Evolutionary conservation across 83 land plant species (phyloP).

Genomic region (Diphasiastrum complanatum): DNA sequence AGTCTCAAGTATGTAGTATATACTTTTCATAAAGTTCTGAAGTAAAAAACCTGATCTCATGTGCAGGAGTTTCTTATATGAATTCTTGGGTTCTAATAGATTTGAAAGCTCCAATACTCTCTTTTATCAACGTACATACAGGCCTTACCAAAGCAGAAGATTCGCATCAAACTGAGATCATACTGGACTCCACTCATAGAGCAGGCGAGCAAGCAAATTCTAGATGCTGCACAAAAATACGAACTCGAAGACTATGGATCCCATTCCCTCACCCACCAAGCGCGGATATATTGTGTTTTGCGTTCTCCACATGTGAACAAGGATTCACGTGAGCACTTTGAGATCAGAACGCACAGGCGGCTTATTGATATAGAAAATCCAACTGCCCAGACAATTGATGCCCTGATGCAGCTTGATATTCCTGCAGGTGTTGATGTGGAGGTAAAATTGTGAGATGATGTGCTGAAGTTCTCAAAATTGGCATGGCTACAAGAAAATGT

Average conservation of each 20-base stretch:
- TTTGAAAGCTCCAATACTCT: no score
- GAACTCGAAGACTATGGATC: constrained; percentile 82
- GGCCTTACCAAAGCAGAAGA: constrained; percentile 83
- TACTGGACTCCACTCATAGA: constrained; percentile 81
- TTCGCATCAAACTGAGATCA: constrained; percentile 81
- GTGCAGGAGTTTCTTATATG: no score
- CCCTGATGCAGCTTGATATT: constrained; percentile 85
- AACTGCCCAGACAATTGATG: constrained; percentile 83
- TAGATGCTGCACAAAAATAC: constrained; percentile 87
- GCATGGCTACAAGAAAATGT: no score
- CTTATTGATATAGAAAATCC: constrained; percentile 85
- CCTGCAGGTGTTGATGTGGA: constrained; percentile 96
- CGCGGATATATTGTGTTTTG: constrained; percentile 78
- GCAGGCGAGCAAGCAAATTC: constrained; percentile 78
- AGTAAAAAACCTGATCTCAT: no score
- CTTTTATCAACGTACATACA: no score
- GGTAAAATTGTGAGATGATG: constrained; percentile 78
- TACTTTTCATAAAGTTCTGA: no score
- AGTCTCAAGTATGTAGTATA: no score
- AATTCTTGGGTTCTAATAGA: no score
- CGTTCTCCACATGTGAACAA: constrained; percentile 88
- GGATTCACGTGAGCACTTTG: constrained; percentile 91
- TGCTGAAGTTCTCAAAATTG: no score
- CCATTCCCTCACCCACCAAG: constrained; percentile 91
- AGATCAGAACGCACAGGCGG: constrained; percentile 84